Conservation (phyloP, 176 grass and related monocot genomes). For the Avena atlantica region DNA sequence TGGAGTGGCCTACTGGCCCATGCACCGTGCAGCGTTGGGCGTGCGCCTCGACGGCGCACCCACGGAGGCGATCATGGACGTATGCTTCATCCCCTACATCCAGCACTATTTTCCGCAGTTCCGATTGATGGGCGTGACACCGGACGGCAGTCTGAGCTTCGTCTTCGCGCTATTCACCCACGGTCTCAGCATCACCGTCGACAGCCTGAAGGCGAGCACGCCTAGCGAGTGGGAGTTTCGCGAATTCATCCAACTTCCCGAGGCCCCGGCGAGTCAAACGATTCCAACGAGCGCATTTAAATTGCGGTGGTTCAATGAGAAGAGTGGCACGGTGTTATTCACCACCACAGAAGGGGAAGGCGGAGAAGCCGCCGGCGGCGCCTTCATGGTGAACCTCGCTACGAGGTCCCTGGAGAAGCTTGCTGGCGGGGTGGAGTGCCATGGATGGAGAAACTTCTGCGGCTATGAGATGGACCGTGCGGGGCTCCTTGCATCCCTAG, state of each 20-base stretch:
- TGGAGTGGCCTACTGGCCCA: slow-evolving; percentile 22
- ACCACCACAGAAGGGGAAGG: neutral
- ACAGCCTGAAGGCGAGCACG: neutral
- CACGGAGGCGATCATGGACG: neutral
- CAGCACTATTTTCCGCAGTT: neutral
- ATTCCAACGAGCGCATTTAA: neutral
- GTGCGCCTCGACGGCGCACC: slow-evolving; percentile 1
- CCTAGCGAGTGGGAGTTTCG: neutral
- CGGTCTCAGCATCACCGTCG: neutral
- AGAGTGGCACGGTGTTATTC: slow-evolving; percentile 22
- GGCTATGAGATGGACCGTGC: slow-evolving; percentile 37
- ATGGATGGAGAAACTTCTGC: neutral
- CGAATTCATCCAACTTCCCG: neutral
- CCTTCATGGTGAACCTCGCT: neutral
- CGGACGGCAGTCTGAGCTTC: neutral
- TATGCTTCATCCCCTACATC: slow-evolving; percentile 11
- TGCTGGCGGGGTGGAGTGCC: neutral
- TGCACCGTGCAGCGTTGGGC: neutral
- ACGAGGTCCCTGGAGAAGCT: neutral
- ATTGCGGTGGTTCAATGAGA: slow-evolving; percentile 27
- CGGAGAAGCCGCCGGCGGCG: neutral
- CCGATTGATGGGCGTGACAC: neutral
- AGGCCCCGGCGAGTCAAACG: neutral
- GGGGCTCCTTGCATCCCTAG: neutral
- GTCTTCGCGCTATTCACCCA: neutral